Evolutionary conservation across 2,329 filamentous ascomycete genomes (phyloP).

Genomic region (Neofusicoccum cordaticola): DNA sequence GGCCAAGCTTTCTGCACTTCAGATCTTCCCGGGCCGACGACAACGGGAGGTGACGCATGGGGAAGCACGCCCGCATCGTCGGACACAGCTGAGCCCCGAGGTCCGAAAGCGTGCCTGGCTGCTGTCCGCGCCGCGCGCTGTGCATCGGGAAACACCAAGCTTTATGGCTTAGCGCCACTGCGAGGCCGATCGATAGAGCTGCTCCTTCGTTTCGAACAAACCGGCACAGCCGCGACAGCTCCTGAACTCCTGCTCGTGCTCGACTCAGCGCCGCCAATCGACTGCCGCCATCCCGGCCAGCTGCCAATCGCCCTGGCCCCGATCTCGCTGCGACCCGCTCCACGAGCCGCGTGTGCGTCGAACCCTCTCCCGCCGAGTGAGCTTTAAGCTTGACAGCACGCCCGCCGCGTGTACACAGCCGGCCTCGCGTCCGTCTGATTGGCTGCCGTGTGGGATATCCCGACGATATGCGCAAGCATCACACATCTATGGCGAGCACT

Average conservation of each 20-base stretch:
- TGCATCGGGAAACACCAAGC: background rate
- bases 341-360: background rate
- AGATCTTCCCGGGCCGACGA: no score
- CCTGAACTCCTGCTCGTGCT: background rate
- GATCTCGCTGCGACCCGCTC: background rate
- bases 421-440: background rate
- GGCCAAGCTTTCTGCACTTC: background rate
- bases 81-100: background rate
- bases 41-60: background rate
- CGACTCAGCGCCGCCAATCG: background rate
- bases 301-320: background rate
- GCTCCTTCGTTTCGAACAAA: background rate
- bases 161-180: conserved; percentile 5
- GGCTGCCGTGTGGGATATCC: background rate
- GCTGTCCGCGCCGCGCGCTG: background rate
- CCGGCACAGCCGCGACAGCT: background rate
- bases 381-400: background rate
- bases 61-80: background rate
- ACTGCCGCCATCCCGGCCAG: background rate
- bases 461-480: background rate
- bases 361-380: background rate
- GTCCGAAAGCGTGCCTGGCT: background rate
- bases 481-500: background rate
- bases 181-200: background rate
- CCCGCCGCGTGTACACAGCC: background rate